phyloP scores from a whole-genome alignment of 257 asterid species.

The Nicotiana noctiflora region DNA sequence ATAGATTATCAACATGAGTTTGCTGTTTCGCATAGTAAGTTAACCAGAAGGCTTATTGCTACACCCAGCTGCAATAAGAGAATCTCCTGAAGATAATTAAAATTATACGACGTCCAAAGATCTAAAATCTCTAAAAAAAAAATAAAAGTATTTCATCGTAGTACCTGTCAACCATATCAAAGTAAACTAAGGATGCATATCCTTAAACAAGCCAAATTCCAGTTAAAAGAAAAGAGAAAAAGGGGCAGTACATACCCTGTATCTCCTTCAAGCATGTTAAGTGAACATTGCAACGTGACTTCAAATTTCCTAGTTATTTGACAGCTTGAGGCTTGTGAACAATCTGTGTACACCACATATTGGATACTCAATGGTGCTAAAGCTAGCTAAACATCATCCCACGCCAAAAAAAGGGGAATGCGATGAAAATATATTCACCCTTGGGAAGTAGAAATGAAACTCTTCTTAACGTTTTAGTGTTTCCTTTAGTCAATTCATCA shows the following conservation, averaged over 20 bases:
- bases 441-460: constrained; percentile 64
- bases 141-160: neutral
- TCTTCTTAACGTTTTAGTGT: constrained; percentile 54
- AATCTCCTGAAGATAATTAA: neutral
- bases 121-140: neutral
- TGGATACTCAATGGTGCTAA: neutral
- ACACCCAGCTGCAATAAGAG: neutral
- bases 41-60: neutral
- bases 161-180: neutral
- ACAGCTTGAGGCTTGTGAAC: constrained; percentile 27
- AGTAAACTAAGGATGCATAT: neutral
- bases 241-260: constrained; percentile 54
- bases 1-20: neutral
- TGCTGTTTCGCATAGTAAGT: neutral
- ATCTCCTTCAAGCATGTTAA: constrained; percentile 95
- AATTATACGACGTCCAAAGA: neutral
- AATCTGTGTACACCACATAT: constrained; percentile 25
- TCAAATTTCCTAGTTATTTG: constrained; percentile 44
- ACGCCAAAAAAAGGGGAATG: neutral
- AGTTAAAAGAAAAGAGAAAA: neutral
- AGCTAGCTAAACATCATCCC: neutral
- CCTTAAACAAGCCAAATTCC: neutral
- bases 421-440: constrained; percentile 26
- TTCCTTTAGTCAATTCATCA: constrained; percentile 36
- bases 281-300: constrained; percentile 62